These are phyloP conservation scores for Bromus sterilis DNA, from an alignment of 176 grass and related monocot genomes.

Conservation along the genomic window DNA sequence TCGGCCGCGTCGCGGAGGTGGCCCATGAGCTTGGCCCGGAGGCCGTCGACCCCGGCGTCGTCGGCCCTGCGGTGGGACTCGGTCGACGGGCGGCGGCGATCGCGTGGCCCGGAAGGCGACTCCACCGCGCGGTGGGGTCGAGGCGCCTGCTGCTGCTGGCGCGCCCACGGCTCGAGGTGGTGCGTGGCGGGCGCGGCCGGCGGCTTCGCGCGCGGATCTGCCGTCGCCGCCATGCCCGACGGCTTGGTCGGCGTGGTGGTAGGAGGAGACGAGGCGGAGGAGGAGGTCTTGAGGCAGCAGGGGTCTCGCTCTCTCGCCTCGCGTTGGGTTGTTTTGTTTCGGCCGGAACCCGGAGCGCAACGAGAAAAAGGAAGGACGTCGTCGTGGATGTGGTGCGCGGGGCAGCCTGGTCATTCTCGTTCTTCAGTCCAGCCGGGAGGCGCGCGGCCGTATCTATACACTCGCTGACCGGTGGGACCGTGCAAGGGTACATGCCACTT, in stretches of 20 bases:
- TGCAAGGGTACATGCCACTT: background rate
- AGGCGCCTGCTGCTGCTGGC: conserved; percentile 28
- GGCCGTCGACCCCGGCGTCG: conserved; percentile 42
- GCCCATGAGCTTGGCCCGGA: conserved; percentile 61
- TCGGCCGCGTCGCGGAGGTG: conserved; percentile 65
- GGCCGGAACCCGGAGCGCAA: background rate
- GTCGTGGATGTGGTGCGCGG: background rate
- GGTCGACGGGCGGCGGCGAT: conserved; percentile 10
- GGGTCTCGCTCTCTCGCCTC: conserved; percentile 18
- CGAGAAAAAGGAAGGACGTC: background rate
- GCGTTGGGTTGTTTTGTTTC: conserved; percentile 35
- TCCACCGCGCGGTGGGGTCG: background rate
- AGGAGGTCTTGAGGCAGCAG: conserved; percentile 32
- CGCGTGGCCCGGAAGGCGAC: background rate
- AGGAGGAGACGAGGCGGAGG: background rate
- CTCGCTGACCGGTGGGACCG: background rate
- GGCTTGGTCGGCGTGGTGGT: background rate
- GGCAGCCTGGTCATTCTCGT: conserved; percentile 24
- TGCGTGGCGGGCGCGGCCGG: conserved; percentile 15
- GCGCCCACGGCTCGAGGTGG: conserved; percentile 41
- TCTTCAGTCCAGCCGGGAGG: background rate
- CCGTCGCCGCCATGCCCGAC: conserved; percentile 47
- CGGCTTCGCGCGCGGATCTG: conserved; percentile 54
- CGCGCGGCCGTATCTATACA: background rate
- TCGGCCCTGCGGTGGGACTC: background rate